Evolutionary conservation across 75 land plant genomes (phyloP), one percentile per base, ranked within the genome.

Genomic region (Chamaecyparis obtusa): DNA sequence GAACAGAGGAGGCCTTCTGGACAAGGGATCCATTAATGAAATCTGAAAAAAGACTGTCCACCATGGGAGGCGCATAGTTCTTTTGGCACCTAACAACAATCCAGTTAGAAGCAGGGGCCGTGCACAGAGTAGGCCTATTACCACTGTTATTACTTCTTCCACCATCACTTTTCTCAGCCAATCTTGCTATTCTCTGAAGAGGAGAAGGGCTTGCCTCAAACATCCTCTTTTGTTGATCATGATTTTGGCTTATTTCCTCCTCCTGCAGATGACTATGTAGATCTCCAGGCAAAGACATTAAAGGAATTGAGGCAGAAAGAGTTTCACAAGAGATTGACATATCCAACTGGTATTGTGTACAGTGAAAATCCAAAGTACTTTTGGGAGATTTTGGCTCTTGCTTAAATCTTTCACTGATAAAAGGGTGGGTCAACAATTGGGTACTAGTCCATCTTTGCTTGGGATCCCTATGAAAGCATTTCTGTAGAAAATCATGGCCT

Each of bases 381-480:
- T 33, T 9, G 36, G 76, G 76, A 74, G 76, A 74, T 33, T 32
- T 9, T 9, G 36, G 36, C 76, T 13, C 36, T 74, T 71, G 75
- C 36, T 71, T 30, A 30, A 71, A n/a, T 10, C 36, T 32, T 74
- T 74, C 76, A 33, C 76, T 74, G 15, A 88, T 21, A 84, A 89
- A 90, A 21, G 91, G 89, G 56, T 90, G 91, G 33, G 49, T 85
- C n/a, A 92, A 86, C 46, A 92, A 80, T 60, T 92, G 86, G n/a
- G 84, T 32, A 35, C 87, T 57, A 8, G 84, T 90, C 91, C 91
- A 90, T 76, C 93, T 86, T 72, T 56, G 71, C 44, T 67, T 30
- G 11, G 93, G 91, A n/a, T 92, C 83, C 85, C 89, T 86, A 48
- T 81, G 76, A 44, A 92, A 35, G 88, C 93, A 92, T 24, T 87